phyloP scores from a whole-genome alignment of 2,329 filamentous ascomycete genomes.

The Paecilomyces niveus region DNA sequence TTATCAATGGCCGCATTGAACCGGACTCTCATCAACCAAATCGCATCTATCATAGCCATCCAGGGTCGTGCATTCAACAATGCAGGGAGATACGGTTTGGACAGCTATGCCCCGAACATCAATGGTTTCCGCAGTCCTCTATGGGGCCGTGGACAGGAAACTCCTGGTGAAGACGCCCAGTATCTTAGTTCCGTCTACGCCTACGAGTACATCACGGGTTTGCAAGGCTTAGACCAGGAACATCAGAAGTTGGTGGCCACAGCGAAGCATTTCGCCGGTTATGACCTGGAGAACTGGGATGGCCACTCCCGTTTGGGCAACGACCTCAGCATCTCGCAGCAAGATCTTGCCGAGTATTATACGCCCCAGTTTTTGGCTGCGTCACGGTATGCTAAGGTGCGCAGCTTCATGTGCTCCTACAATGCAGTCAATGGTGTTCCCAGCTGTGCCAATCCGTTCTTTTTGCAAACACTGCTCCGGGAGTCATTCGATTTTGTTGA shows the following conservation, averaged over 20 bases:
- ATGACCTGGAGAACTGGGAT: conserved; percentile 48
- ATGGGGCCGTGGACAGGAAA: conserved; percentile 57
- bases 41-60: conserved; percentile 48
- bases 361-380: conserved; percentile 59
- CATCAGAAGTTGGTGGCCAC: conserved; percentile 42
- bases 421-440: conserved; percentile 61
- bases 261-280: conserved; percentile 54
- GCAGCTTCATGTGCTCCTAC: conserved; percentile 57
- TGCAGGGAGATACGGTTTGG: conserved; percentile 37
- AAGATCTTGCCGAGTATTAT: conserved; percentile 63
- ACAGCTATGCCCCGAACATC: conserved; percentile 54
- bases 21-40: conserved; percentile 51
- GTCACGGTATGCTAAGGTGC: conserved; percentile 49
- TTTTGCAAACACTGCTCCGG: conserved; percentile 56
- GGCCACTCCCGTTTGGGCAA: conserved; percentile 43
- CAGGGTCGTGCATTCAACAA: conserved; percentile 63
- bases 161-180: conserved; percentile 51
- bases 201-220: conserved; percentile 46
- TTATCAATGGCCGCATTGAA: conserved; percentile 57
- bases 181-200: conserved; percentile 45
- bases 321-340: conserved; percentile 48
- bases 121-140: conserved; percentile 58
- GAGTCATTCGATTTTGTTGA: conserved; percentile 59
- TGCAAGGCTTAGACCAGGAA: conserved; percentile 42
- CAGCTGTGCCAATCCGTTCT: conserved; percentile 55